A percentile compares a stretch with the other conserved stretches of the same genome.
Conservation (phyloP, 177 flowering plant species). For the Vitis hybrid region DNA sequence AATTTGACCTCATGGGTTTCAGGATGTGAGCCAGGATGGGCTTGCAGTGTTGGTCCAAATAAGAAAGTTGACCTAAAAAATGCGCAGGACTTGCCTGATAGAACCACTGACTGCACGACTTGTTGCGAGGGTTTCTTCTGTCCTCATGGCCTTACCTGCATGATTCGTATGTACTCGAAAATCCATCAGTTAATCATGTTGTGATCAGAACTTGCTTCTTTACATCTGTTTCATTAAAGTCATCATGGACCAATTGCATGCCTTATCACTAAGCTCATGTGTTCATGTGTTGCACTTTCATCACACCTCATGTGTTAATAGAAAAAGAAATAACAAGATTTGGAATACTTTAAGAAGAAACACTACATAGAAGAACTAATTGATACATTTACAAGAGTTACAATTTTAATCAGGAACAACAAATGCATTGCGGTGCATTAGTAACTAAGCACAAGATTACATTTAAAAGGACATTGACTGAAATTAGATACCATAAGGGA, state of each 20-base stretch:
- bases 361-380: no score
- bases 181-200: neutral
- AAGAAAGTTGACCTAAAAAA: constrained; percentile 58
- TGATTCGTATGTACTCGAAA: constrained; percentile 79
- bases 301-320: no score
- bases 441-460: no score
- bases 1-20: constrained; percentile 73
- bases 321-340: no score
- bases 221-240: neutral
- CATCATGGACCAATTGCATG: neutral
- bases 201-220: neutral
- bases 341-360: no score
- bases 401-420: no score
- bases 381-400: no score
- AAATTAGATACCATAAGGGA: no score
- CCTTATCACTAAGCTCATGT: no score
- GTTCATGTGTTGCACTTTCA: no score
- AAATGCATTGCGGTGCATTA: no score
- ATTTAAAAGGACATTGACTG: no score
- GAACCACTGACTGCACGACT: constrained; percentile 54
- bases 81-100: constrained; percentile 46
- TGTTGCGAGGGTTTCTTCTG: constrained; percentile 98
- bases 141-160: constrained; percentile 92
- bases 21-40: constrained; percentile 99
- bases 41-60: constrained; percentile 50